These are phyloP conservation scores for Cryptosporidium canis DNA, from an alignment of 169 alveolate species.

Conservation along the genomic window DNA sequence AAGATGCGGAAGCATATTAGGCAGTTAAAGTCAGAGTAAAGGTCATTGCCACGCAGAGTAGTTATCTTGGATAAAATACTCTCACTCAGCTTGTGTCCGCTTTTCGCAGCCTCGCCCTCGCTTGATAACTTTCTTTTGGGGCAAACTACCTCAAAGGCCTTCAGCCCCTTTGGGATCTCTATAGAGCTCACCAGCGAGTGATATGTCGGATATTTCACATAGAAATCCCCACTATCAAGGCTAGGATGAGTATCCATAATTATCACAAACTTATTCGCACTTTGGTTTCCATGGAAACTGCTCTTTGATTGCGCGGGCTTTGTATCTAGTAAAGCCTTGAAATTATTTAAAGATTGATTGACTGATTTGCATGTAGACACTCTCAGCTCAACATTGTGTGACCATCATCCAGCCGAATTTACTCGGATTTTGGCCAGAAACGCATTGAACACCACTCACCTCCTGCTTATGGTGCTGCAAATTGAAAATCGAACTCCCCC, in stretches of 20 bases:
- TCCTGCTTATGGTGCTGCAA: too few species aligned
- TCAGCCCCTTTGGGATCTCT: slow-evolving; percentile 34
- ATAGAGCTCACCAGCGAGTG: slow-evolving; percentile 1
- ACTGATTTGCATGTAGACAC: too few species aligned
- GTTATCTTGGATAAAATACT: slow-evolving; percentile 9
- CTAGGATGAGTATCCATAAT: slow-evolving; percentile 21
- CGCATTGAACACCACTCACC: too few species aligned
- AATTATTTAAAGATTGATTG: not conserved
- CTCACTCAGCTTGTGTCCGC: not conserved
- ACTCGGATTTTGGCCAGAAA: too few species aligned
- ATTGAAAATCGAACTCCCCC: too few species aligned
- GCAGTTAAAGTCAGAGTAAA: slow-evolving; percentile 64
- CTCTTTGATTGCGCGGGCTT: not conserved
- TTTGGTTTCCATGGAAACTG: not conserved
- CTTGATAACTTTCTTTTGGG: slow-evolving; percentile 37
- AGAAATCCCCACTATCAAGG: slow-evolving; percentile 33
- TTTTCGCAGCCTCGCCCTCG: not conserved
- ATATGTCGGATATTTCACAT: slow-evolving; percentile 34
- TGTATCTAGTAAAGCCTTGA: not conserved
- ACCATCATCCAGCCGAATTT: too few species aligned
- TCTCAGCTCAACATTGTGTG: too few species aligned
- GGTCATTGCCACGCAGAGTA: slow-evolving; percentile 64
- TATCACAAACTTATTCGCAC: not conserved
- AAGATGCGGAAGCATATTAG: slow-evolving; percentile 36
- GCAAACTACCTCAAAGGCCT: slow-evolving; percentile 47